Conservation (phyloP, 768 basidiomycete genomes). For the Fomitopsis serialis region DNA sequence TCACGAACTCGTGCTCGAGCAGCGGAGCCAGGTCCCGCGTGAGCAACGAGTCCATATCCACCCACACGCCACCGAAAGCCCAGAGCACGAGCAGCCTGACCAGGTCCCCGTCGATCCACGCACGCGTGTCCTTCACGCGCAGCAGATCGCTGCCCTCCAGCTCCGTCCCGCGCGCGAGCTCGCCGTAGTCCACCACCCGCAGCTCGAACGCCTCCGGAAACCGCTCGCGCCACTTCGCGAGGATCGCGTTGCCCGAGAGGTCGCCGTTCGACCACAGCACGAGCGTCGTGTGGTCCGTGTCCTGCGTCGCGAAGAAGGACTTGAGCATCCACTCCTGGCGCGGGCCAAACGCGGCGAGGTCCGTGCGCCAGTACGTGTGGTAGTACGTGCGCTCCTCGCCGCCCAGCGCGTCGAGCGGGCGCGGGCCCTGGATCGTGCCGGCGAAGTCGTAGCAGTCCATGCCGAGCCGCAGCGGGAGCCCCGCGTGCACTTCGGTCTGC, state of each 20-base stretch:
- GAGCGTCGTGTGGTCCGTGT: slow-evolving; percentile 53
- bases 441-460: slow-evolving; percentile 94
- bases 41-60: slow-evolving; percentile 95
- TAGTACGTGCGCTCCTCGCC: slow-evolving; percentile 48
- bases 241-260: slow-evolving; percentile 46
- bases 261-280: slow-evolving; percentile 93
- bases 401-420: slow-evolving; percentile 6
- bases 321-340: slow-evolving; percentile 90
- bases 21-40: slow-evolving; percentile 84
- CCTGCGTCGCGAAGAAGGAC: slow-evolving; percentile 92
- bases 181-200: slow-evolving; percentile 58
- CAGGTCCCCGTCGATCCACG: slow-evolving; percentile 94
- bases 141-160: slow-evolving; percentile 64
- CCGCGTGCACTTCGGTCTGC: slow-evolving; percentile 71
- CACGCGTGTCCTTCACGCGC: slow-evolving; percentile 63
- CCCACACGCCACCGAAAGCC: slow-evolving; percentile 91
- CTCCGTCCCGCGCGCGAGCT: slow-evolving; percentile 70
- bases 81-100: slow-evolving; percentile 85
- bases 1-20: slow-evolving; percentile 92
- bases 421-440: slow-evolving; percentile 52
- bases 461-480: slow-evolving; percentile 70
- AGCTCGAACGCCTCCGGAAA: slow-evolving; percentile 74
- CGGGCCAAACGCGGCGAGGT: slow-evolving; percentile 74
- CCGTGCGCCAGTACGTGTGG: slow-evolving; percentile 93
- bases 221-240: slow-evolving; percentile 50